Evolutionary conservation across 345 rosid species (phyloP).

Genomic region (Euclidium syriacum): DNA sequence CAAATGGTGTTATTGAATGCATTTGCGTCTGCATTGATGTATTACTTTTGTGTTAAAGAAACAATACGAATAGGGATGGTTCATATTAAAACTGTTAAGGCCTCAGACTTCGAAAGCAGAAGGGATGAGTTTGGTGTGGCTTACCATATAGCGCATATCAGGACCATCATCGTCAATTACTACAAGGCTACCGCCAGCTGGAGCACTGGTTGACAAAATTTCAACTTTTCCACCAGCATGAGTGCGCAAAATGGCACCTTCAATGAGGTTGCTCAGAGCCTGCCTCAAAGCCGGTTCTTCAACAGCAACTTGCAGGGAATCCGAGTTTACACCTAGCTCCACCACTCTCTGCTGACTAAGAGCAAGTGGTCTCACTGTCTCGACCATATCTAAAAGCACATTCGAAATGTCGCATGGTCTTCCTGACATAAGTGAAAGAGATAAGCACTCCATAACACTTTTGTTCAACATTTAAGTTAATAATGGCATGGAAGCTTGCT

Average conservation of each 20-base stretch:
- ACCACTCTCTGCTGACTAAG: constrained; percentile 65
- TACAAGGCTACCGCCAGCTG: constrained; percentile 76
- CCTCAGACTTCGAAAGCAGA: not conserved
- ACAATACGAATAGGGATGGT: not conserved
- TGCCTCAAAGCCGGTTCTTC: constrained; percentile 88
- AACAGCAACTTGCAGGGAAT: constrained; percentile 62
- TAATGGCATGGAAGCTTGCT: not conserved
- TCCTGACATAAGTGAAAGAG: constrained; percentile 69
- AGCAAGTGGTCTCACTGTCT: constrained; percentile 76
- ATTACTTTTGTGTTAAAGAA: not conserved
- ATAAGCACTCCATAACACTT: constrained; percentile 29
- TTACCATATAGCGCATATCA: constrained; percentile 94
- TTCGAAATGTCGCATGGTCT: constrained; percentile 84
- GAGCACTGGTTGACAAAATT: constrained; percentile 64
- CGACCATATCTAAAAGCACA: constrained; percentile 70
- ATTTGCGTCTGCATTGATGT: constrained; percentile 69
- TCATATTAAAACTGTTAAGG: not conserved
- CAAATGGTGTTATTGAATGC: constrained; percentile 83
- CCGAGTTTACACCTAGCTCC: constrained; percentile 50
- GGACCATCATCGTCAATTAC: constrained; percentile 92
- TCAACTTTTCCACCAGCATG: constrained; percentile 73
- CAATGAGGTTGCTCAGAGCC: constrained; percentile 89
- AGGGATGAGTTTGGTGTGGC: not conserved
- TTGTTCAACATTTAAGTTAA: not conserved
- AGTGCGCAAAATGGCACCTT: constrained; percentile 91